Percentiles rank a stretch among this genome's conserved stretches.
These are phyloP conservation scores for Venturia pyrina DNA, from an alignment of 2,329 filamentous ascomycete genomes.

Conservation along the genomic window DNA sequence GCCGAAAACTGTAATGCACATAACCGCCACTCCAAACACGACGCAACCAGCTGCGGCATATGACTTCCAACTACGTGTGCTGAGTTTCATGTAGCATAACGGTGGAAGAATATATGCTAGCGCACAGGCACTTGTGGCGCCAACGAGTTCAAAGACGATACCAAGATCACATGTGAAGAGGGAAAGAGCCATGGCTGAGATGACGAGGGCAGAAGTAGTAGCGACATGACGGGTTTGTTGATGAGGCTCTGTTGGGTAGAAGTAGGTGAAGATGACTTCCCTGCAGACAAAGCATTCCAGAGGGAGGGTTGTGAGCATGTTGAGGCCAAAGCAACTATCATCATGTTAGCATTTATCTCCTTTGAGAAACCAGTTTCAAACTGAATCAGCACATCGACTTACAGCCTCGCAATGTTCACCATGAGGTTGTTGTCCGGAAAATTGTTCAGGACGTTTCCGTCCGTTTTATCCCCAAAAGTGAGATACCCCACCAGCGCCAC, in stretches of 20 bases:
- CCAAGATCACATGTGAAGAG: conserved; percentile 89
- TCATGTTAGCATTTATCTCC: neutral
- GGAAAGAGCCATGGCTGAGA: conserved; percentile 64
- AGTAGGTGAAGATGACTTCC: conserved; percentile 90
- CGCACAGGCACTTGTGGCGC: conserved; percentile 86
- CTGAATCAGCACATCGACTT: conserved; percentile 17
- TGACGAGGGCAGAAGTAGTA: conserved; percentile 74
- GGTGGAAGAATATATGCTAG: conserved; percentile 93
- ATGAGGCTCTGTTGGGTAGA: conserved; percentile 55
- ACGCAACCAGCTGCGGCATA: conserved; percentile 63
- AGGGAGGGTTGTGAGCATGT: conserved; percentile 96
- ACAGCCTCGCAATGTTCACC: conserved; percentile 86
- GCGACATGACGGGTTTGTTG: conserved; percentile 76
- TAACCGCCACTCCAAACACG: conserved; percentile 67
- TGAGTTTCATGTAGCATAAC: conserved; percentile 89
- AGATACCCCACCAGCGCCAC: conserved; percentile 88
- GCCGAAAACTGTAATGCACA: conserved; percentile 70
- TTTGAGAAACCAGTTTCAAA: conserved; percentile 1
- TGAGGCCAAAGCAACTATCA: conserved; percentile 74
- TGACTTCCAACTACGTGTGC: conserved; percentile 64
- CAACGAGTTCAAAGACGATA: conserved; percentile 89
- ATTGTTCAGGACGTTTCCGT: conserved; percentile 97
- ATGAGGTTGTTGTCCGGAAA: conserved; percentile 83
- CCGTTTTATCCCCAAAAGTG: conserved; percentile 81
- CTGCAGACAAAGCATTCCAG: conserved; percentile 96